These are phyloP conservation scores for Endocarpon pusillum DNA, from an alignment of 495 filamentous ascomycete genomes.

Conservation along the genomic window DNA sequence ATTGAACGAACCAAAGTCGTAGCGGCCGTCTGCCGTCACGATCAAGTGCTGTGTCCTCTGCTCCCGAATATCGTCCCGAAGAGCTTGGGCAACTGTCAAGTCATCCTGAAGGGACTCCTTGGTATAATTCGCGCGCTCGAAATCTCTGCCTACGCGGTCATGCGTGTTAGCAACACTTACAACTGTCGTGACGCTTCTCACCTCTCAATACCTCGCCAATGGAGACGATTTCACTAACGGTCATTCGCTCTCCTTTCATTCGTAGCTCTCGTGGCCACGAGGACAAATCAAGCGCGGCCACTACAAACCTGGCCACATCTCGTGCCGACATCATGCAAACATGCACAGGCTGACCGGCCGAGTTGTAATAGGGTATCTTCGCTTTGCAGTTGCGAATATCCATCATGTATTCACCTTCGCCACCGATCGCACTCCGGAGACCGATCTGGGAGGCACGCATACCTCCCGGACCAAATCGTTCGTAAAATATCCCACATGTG, in stretches of 20 bases:
- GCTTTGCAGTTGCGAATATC: slow-evolving; percentile 39
- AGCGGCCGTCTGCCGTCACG: slow-evolving; percentile 29
- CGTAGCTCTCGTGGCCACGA: slow-evolving; percentile 50
- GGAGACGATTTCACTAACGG: slow-evolving; percentile 30
- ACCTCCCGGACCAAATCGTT: slow-evolving; percentile 50
- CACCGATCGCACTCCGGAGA: slow-evolving; percentile 23
- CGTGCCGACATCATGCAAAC: slow-evolving; percentile 50
- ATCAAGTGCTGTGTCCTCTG: slow-evolving; percentile 22
- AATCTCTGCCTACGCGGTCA: slow-evolving; percentile 3
- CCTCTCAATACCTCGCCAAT: slow-evolving; percentile 18
- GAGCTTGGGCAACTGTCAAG: slow-evolving; percentile 4
- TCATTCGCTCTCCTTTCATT: slow-evolving; percentile 44
- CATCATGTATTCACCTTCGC: slow-evolving; percentile 46
- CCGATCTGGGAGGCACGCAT: slow-evolving; percentile 38
- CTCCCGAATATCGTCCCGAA: slow-evolving; percentile 4
- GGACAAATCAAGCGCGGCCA: slow-evolving; percentile 38
- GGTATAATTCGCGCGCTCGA: slow-evolving; percentile 7
- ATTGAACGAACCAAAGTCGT: slow-evolving; percentile 26
- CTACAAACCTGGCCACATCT: slow-evolving; percentile 51
- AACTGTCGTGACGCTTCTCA: neutral
- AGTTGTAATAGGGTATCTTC: slow-evolving; percentile 34
- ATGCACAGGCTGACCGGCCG: slow-evolving; percentile 28
- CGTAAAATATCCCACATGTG: slow-evolving; percentile 60
- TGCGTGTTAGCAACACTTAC: neutral
- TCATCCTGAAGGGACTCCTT: slow-evolving; percentile 2